A percentile compares a stretch with the other conserved stretches of the same genome.
Evolutionary conservation across 2,329 filamentous ascomycete species (phyloP).

Genomic region (Colletotrichum tabaci): DNA sequence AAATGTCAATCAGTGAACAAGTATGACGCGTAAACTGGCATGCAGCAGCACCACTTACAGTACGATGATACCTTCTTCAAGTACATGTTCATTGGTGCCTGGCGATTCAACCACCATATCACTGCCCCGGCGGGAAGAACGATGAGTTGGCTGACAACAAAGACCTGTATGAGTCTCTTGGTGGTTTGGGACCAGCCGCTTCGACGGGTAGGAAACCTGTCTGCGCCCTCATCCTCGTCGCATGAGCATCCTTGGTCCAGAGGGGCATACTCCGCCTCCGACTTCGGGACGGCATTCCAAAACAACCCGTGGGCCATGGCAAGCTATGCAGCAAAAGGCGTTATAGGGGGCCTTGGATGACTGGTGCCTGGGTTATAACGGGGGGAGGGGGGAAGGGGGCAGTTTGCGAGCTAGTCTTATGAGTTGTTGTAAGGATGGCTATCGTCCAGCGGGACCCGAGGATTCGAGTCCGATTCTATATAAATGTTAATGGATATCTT

Average conservation of each 20-base stretch:
- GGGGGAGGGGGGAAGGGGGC: no score
- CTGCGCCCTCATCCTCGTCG: neutral
- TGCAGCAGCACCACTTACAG: conserved; percentile 8
- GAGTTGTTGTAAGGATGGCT: no score
- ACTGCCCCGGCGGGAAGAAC: neutral
- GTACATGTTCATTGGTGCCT: neutral
- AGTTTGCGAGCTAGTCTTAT: no score
- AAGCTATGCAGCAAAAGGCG: neutral
- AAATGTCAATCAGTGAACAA: neutral
- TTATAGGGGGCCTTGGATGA: neutral
- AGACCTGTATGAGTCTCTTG: neutral
- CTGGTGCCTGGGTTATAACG: neutral
- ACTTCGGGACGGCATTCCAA: neutral
- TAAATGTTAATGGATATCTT: no score
- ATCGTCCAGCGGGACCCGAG: no score
- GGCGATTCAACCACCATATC: neutral
- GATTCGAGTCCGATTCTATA: no score
- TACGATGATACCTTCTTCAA: conserved; percentile 17
- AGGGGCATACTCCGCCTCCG: neutral
- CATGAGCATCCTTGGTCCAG: neutral
- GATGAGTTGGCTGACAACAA: neutral
- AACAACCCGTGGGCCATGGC: no score
- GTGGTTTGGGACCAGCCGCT: neutral
- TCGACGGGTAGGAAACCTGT: neutral
- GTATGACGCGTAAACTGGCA: neutral